These are phyloP conservation scores for Arxiozyma slooffiae DNA, from an alignment of 1,139 yeast genomes.

Conservation along the genomic window DNA sequence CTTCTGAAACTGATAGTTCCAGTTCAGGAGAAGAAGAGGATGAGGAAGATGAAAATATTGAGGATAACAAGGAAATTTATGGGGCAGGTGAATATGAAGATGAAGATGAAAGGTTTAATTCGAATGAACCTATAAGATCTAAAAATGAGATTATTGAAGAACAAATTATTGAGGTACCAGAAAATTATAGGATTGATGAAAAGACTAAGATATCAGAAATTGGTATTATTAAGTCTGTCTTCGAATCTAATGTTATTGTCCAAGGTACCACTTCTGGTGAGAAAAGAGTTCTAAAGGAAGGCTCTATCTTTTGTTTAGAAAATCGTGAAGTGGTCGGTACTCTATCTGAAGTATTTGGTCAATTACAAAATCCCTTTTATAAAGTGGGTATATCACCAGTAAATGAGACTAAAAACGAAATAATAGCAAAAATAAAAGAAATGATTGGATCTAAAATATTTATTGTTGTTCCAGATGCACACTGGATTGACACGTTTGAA, in stretches of 20 bases:
- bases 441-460: conserved; percentile 51
- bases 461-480: conserved; percentile 73
- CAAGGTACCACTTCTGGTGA: conserved; percentile 78
- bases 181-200: conserved; percentile 48
- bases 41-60: conserved; percentile 4
- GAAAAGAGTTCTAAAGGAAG: conserved; percentile 70
- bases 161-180: conserved; percentile 58
- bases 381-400: conserved; percentile 60
- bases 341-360: conserved; percentile 83
- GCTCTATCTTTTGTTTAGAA: conserved; percentile 68
- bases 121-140: conserved; percentile 59
- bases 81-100: conserved; percentile 17
- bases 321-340: conserved; percentile 71
- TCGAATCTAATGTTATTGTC: conserved; percentile 63
- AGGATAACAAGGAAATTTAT: conserved; percentile 9
- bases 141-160: conserved; percentile 69
- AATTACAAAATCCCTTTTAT: conserved; percentile 74
- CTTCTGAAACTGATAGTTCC: conserved; percentile 1
- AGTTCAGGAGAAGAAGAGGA: not conserved
- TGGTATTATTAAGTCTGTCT: conserved; percentile 62
- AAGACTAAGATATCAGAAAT: conserved; percentile 60
- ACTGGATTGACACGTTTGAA: conserved; percentile 66
- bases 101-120: conserved; percentile 29
- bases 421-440: conserved; percentile 35
- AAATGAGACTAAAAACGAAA: conserved; percentile 27